Base-by-base conservation (phyloP, 768 basidiomycete genomes). In the Gautieria morchelliformis region DNA sequence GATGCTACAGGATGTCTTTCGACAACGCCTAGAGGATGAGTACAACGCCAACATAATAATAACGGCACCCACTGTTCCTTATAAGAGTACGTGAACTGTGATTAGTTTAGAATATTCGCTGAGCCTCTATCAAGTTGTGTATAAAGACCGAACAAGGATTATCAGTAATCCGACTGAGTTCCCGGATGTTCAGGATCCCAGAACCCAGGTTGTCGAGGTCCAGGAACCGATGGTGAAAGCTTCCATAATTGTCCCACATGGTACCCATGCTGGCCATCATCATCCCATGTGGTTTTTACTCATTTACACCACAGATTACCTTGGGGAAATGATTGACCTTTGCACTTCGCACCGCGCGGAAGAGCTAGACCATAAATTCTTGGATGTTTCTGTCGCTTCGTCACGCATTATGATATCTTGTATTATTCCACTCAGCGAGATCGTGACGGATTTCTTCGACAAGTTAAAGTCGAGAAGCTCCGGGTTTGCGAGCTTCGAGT, bases 161-260 rank as follows among this genome's bases (percentile, higher is more conserved):
- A 77, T 99, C 65, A 93, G 93, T 69, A 97, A 96, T 68, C 95
- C 96, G 17, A 90, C 89, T 1, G 89, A 96, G 61, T 99, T 99
- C 66, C 96, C 96, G 1, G 94, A 98, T 53, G 75, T 79, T 15
- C 71, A 77, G 17, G 88, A 94, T 59, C 70, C 74, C 27, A 63
- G 65, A 20, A 58, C 58, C 4, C 80, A 78, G 59, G 83, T 94
- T 20, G 79, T 77, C 61, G 82, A 87, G 62, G 77, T 98, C 14
- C 88, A 91, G 63, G 96, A 98, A 68, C 96, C 96, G 0, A 80
- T 93, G 54, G 93, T 98, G 44, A 88, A 86, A 61, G 93, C 94
- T 10, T 88, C 88, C 1, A 94, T 99, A 65, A 90, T 98, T 61
- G 87, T 93, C 20, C 96, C 96, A 3, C 86, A 95, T 77, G 89